Base-by-base conservation (phyloP, 208 protist species). In the Leishmania mexicana region DNA sequence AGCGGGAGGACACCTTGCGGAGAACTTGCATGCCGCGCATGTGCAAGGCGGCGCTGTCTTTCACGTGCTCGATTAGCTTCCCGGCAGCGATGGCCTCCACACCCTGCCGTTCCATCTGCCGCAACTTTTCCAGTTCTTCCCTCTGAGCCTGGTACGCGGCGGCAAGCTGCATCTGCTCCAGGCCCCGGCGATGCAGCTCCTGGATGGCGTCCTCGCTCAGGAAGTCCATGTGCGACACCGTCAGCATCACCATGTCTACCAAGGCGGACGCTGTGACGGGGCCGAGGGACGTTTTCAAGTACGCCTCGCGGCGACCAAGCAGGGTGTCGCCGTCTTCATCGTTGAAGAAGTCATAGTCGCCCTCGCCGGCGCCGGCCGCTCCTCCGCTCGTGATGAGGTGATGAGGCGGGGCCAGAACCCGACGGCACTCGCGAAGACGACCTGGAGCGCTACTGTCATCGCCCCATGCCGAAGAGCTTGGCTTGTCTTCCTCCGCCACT, bases 191-290 rank as follows among this genome's bases (percentile, higher is more conserved):
- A 83, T 96, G 93, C 31, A 89, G 45, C 21, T 81, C 80, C 54
- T 86, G 85, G 4, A 96, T 89, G 7, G 54, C 78, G 31, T 91
- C 87, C 79, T 89, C 86, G 71, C 67, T 85, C 35, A 89, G 53
- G 75, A 87, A 83, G 70, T 90, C 83, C 78, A 95, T 85, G 75
- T 78, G 78, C 35, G 79, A 83, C 11, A 94, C 77, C 51, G 87
- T 95, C 42, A 87, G 75, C 75, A 96, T 87, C 71, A 96, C 91
- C 90, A 95, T 95, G 47, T 96, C 90, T n/a, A 92, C 90, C 28
- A 96, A 80, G 8, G 83, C 81, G 28, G 84, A 78, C 5, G 89
- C 83, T 0, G 89, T 86, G 17, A 94, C 82, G n/a, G 81, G 82
- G n/a, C 91, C 93, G 35, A 95, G 76, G 8, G 90, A 84, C 21